Evolutionary conservation across 176 grass and related monocot genomes (phyloP).

Genomic region (Triticum dicoccoides): DNA sequence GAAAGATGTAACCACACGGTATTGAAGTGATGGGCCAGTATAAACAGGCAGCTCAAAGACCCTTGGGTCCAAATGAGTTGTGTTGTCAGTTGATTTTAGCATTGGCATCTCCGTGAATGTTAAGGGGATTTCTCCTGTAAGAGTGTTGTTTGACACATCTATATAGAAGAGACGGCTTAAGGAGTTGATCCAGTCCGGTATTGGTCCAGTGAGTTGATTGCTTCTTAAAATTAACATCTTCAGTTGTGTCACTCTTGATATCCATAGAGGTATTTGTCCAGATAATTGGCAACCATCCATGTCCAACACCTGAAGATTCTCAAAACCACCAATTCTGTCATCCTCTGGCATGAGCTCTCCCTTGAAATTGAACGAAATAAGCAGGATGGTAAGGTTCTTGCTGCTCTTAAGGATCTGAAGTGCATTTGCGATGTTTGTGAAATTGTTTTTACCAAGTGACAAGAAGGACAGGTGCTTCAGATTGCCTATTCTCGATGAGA

Average conservation of each 20-base stretch:
- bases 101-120: conserved; percentile 7
- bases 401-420: conserved; percentile 25
- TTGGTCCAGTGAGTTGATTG: conserved; percentile 20
- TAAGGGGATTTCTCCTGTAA: conserved; percentile 25
- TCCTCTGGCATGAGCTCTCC: conserved; percentile 23
- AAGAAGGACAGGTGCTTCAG: conserved; percentile 25
- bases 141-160: conserved; percentile 17
- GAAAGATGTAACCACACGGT: not conserved
- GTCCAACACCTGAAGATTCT: conserved; percentile 18
- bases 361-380: not conserved
- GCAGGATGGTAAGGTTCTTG: conserved; percentile 11
- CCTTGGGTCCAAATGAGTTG: not conserved
- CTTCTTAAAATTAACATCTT: not conserved
- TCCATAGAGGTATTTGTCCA: conserved; percentile 31
- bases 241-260: conserved; percentile 32
- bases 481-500: not conserved
- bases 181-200: conserved; percentile 29
- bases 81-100: not conserved
- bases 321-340: not conserved
- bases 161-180: conserved; percentile 4
- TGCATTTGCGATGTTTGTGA: conserved; percentile 18
- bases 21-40: not conserved
- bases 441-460: not conserved
- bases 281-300: not conserved
- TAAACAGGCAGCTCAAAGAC: conserved; percentile 32